These are phyloP conservation scores for Heterobasidion occidentale DNA, from an alignment of 1,284 basidiomycete genomes.

Conservation along the genomic window DNA sequence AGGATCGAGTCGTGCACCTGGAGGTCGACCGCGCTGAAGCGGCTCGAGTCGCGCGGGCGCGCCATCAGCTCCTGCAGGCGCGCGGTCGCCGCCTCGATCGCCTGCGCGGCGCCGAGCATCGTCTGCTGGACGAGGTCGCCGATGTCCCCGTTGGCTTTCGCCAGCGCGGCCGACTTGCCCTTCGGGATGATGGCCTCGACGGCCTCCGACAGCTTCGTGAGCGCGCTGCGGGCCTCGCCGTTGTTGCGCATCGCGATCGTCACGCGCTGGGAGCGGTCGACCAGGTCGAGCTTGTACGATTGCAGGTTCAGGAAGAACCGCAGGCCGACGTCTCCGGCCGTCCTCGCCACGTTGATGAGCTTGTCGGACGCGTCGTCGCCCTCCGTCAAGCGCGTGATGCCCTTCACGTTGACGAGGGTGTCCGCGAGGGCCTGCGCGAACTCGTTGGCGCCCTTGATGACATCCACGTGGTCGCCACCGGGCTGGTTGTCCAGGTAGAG, in stretches of 20 bases:
- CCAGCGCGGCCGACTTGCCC: constrained; percentile 57
- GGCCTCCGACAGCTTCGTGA: constrained; percentile 80
- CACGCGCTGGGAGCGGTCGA: constrained; percentile 67
- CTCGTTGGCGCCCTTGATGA: constrained; percentile 97
- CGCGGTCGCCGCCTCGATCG: constrained; percentile 90
- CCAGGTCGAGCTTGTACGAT: constrained; percentile 85
- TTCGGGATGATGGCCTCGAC: constrained; percentile 88
- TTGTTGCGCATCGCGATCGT: constrained; percentile 90
- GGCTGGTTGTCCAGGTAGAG: constrained; percentile 83
- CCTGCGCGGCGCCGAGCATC: constrained; percentile 89
- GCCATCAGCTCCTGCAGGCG: constrained; percentile 87
- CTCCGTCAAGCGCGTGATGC: constrained; percentile 87
- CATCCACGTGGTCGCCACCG: constrained; percentile 94
- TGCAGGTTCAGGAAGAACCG: constrained; percentile 95
- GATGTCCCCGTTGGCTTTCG: constrained; percentile 86
- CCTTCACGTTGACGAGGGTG: constrained; percentile 90
- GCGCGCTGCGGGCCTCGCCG: constrained; percentile 73
- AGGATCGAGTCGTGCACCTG: constrained; percentile 99
- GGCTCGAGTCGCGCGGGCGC: constrained; percentile 77
- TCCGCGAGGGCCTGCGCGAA: constrained; percentile 92
- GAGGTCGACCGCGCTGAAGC: constrained; percentile 86
- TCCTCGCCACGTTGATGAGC: constrained; percentile 80
- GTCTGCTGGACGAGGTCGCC: constrained; percentile 96
- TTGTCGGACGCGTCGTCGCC: constrained; percentile 91
- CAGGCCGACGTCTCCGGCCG: constrained; percentile 81